Base-by-base conservation (phyloP, 2,329 filamentous ascomycete species). In the Epichloe aotearoae region DNA sequence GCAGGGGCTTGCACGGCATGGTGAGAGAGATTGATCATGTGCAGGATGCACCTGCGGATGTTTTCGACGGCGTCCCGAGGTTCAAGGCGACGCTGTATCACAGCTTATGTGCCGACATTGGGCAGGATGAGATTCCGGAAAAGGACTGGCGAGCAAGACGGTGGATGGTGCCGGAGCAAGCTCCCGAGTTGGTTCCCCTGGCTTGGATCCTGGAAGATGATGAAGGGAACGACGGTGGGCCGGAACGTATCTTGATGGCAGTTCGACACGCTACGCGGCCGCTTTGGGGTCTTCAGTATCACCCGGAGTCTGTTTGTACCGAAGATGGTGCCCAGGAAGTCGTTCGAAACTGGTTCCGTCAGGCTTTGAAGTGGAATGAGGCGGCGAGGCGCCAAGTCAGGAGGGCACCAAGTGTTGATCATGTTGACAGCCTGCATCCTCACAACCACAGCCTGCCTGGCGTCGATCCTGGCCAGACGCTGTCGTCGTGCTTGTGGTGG, bases 271-370 rank as follows among this genome's bases (percentile, higher is more conserved):
- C 63, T 17, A 61, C 56, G 1, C 83, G 80, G 56, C 89, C 90
- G 0, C 86, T 91, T 55, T 94, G 86, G 83, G 90, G 86, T 0
- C 74, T 95, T 17, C 90, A 95, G 62, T 95, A 93, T 59, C 89
- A 95, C 61, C 89, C 89, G 0, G 89, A 96, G 65, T 95, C 88
- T 0, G 79, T 88, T 14, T 95, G 88, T 64, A 94, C 89, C 4
- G 85, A 87, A 39, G 68, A 73, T 3, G 75, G 77, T 53, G 83
- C 85, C 1, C 77, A 75, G 19, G 68, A 70, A 14, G 72, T 95
- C 26, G 72, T 95, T 37, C 66, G 66, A 47, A 88, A 86, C 59
- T 95, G 89, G 88, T 93, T 89, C 75, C 62, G 65, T 4, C 73
- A 80, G 60, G 82, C 82, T 1, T 67, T 73, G 50, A 63, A 66